These are phyloP conservation scores for Apophysomyces variabilis DNA, from an alignment of 371 early-diverging fungal genomes.

Conservation along the genomic window DNA sequence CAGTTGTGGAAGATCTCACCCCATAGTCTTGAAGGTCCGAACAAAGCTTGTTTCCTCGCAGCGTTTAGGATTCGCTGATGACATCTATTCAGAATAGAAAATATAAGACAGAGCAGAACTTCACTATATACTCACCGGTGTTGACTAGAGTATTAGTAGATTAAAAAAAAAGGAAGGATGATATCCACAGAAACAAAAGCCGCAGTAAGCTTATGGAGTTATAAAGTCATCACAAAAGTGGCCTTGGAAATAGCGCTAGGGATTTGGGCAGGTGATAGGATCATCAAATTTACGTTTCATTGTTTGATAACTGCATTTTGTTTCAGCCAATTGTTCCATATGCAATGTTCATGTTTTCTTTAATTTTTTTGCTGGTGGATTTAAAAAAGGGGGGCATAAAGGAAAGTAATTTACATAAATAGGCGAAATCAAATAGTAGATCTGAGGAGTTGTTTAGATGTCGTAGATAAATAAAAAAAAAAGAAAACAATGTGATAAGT, in stretches of 20 bases:
- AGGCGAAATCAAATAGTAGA: conserved; percentile 12
- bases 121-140: too few species aligned
- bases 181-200: too few species aligned
- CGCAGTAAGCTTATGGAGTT: too few species aligned
- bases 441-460: conserved; percentile 6
- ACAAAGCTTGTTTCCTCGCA: too few species aligned
- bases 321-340: not conserved
- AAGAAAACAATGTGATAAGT: conserved; percentile 6
- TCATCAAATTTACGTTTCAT: not conserved
- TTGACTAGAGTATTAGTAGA: too few species aligned
- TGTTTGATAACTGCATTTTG: not conserved
- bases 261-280: too few species aligned
- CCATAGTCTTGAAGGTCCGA: too few species aligned
- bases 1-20: not conserved
- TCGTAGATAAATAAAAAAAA: conserved; percentile 9
- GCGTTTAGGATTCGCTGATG: not conserved
- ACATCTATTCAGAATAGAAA: not conserved
- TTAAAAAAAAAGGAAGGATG: too few species aligned
- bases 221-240: too few species aligned
- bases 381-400: conserved; percentile 3
- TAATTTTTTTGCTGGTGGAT: not conserved
- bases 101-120: too few species aligned
- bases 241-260: too few species aligned
- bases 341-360: conserved; percentile 11
- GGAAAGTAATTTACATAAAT: conserved; percentile 16